phyloP scores from a whole-genome alignment of 345 rosid species.

The Murraya paniculata region DNA sequence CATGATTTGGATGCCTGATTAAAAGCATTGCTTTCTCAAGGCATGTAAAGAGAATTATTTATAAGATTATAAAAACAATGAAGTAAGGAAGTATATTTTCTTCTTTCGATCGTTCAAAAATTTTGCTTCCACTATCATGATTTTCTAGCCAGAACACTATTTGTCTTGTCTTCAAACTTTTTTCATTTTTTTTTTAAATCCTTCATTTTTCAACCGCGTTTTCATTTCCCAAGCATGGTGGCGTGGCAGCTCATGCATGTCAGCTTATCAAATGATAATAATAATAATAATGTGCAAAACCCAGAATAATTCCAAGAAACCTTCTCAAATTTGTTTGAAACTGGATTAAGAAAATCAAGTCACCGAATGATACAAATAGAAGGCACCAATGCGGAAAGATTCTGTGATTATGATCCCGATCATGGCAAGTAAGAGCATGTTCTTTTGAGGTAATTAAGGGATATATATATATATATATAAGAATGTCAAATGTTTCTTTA shows the following conservation, averaged over 20 bases:
- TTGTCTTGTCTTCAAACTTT: too few species aligned
- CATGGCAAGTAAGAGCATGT: neutral
- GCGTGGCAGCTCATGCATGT: neutral
- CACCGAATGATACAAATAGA: neutral
- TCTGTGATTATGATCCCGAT: neutral
- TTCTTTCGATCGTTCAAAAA: too few species aligned
- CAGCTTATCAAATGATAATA: neutral
- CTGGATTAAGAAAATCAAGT: neutral
- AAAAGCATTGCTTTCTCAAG: too few species aligned
- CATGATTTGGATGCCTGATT: too few species aligned
- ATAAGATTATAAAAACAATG: too few species aligned
- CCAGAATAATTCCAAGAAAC: neutral
- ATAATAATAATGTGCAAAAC: neutral
- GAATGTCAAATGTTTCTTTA: constrained; percentile 6
- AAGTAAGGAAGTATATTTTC: too few species aligned
- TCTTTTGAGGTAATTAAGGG: too few species aligned
- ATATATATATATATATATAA: too few species aligned
- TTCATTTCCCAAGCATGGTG: neutral
- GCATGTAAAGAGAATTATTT: too few species aligned
- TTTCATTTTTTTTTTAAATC: too few species aligned
- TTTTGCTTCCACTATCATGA: too few species aligned
- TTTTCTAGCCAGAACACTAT: too few species aligned
- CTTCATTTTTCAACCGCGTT: neutral
- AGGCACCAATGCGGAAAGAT: neutral
- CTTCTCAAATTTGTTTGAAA: neutral